Conservation (phyloP, 495 filamentous ascomycete genomes). For the Tuber melanosporum region DNA sequence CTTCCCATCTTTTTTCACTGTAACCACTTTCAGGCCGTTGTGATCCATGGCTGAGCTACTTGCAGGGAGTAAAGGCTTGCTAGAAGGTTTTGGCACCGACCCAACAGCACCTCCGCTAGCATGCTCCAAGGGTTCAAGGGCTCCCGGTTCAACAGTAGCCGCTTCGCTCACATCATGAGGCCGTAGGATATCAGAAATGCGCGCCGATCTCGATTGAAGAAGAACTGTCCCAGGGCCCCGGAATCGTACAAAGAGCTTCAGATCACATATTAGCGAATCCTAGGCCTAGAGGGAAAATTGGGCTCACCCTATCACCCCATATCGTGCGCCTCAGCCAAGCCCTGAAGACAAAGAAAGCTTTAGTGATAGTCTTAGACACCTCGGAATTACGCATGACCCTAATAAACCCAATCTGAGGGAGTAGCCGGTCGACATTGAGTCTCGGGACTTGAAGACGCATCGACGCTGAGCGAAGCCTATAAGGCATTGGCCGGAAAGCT, state of each 20-base stretch:
- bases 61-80: background rate
- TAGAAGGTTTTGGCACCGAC: background rate
- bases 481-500: slow-evolving; percentile 63
- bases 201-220: slow-evolving; percentile 71
- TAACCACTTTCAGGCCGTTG: slow-evolving; percentile 53
- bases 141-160: slow-evolving; percentile 56
- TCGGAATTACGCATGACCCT: slow-evolving; percentile 59
- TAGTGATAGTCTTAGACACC: slow-evolving; percentile 61
- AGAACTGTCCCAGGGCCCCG: slow-evolving; percentile 76
- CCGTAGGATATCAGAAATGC: slow-evolving; percentile 68
- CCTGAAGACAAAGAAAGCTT: slow-evolving; percentile 56
- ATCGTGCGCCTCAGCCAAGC: slow-evolving; percentile 72
- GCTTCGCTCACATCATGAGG: slow-evolving; percentile 76
- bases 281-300: background rate
- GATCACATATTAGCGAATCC: background rate
- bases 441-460: slow-evolving; percentile 74
- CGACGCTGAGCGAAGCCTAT: slow-evolving; percentile 71
- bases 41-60: slow-evolving; percentile 23
- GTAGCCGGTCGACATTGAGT: slow-evolving; percentile 44
- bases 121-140: slow-evolving; percentile 1
- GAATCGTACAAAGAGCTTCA: slow-evolving; percentile 77
- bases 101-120: background rate
- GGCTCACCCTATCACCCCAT: slow-evolving; percentile 81
- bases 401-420: slow-evolving; percentile 64
- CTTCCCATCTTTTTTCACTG: slow-evolving; percentile 60